Evolutionary conservation across 768 basidiomycete genomes (phyloP).

Genomic region (Chalciporus pseudorubinellus): DNA sequence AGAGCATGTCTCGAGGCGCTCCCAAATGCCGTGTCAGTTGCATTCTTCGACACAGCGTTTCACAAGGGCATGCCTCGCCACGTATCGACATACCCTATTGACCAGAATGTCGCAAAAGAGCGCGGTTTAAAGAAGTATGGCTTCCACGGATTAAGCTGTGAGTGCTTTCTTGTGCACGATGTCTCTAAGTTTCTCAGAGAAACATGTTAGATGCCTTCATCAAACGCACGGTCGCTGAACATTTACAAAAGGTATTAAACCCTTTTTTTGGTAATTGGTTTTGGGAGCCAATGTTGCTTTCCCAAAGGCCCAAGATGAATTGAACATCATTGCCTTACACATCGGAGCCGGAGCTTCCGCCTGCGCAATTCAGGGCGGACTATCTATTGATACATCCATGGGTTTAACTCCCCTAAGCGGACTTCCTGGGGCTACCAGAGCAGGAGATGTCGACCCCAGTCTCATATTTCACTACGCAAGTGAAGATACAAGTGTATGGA

Average conservation of each 20-base stretch:
- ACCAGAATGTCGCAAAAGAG: constrained; percentile 55
- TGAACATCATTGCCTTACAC: constrained; percentile 81
- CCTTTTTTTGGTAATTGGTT: background rate
- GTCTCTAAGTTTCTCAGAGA: background rate
- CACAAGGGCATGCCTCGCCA: constrained; percentile 74
- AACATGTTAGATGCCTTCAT: constrained; percentile 58
- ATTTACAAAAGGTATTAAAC: constrained; percentile 50
- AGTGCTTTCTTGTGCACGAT: constrained; percentile 4
- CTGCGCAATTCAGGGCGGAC: constrained; percentile 70
- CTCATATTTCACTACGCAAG: constrained; percentile 81
- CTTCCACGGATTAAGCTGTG: constrained; percentile 83
- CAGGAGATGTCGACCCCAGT: constrained; percentile 79
- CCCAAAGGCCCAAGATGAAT: constrained; percentile 40
- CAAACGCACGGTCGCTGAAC: constrained; percentile 55
- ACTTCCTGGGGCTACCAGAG: constrained; percentile 84
- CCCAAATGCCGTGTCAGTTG: constrained; percentile 68
- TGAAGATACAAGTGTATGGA: constrained; percentile 45
- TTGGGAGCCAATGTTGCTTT: background rate
- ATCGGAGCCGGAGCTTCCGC: constrained; percentile 89
- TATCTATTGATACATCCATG: constrained; percentile 86
- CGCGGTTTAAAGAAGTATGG: constrained; percentile 86
- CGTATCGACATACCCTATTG: constrained; percentile 77
- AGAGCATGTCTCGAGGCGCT: constrained; percentile 58
- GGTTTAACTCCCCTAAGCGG: constrained; percentile 88
- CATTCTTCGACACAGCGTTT: constrained; percentile 88